Evolutionary conservation across 140 eudicot species (phyloP).

Genomic region (Bidens hawaiensis): DNA sequence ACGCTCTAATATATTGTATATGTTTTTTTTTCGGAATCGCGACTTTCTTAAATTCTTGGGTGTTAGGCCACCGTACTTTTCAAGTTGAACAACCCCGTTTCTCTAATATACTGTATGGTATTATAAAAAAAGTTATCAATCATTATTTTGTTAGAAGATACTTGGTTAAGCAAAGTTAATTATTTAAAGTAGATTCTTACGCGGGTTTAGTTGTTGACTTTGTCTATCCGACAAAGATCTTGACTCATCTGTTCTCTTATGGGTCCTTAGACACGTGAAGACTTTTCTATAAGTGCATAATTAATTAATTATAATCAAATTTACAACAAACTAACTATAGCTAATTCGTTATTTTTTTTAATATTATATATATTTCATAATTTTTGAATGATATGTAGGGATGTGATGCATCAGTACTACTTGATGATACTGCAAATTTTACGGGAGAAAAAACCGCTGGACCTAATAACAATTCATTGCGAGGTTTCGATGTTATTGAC

Average conservation of each 20-base stretch:
- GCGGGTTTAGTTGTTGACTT: conserved; percentile 20
- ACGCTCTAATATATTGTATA: no score
- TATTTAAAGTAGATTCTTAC: not conserved
- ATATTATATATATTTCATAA: no score
- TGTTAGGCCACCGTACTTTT: no score
- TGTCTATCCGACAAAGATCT: not conserved
- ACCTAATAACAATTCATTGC: conserved; percentile 46
- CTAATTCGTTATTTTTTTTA: no score
- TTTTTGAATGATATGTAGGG: conserved; percentile 38
- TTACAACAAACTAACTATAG: not conserved
- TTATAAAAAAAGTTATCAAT: no score
- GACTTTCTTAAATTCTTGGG: no score
- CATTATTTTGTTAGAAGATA: not conserved
- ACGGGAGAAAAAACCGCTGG: conserved; percentile 56
- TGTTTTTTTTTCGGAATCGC: no score
- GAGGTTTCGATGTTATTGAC: conserved; percentile 65
- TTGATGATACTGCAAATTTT: conserved; percentile 47
- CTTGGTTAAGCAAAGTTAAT: not conserved
- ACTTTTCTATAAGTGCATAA: no score
- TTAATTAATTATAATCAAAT: no score
- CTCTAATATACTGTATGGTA: not conserved
- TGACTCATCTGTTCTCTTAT: conserved; percentile 5
- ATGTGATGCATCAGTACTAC: conserved; percentile 63
- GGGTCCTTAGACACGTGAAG: not conserved
- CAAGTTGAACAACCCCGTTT: no score